A percentile compares a stretch with the other conserved stretches of the same genome.
Conservation (phyloP, 768 basidiomycete species). For the Leccinellum luteum region DNA sequence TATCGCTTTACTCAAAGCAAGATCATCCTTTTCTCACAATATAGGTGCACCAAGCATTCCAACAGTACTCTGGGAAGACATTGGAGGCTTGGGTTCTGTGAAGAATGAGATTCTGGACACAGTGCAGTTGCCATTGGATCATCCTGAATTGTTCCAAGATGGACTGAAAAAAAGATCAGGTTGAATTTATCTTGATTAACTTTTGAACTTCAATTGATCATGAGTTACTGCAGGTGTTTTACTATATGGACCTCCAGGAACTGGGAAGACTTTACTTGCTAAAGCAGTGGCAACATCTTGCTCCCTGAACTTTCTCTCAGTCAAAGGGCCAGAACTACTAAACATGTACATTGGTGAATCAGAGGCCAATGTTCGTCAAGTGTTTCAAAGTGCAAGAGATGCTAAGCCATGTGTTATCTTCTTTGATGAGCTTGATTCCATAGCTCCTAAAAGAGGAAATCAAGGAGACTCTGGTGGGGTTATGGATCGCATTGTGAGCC, state of each 20-base stretch:
- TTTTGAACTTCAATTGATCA: conserved; percentile 1
- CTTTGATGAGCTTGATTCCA: conserved; percentile 93
- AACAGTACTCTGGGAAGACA: conserved; percentile 94
- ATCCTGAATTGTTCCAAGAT: conserved; percentile 85
- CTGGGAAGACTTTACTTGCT: conserved; percentile 92
- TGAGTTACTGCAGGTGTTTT: conserved; percentile 60
- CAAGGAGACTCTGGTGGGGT: conserved; percentile 97
- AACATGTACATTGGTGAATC: conserved; percentile 99
- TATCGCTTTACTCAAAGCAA: conserved; percentile 63
- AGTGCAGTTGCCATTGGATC: conserved; percentile 86
- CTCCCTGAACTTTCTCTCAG: conserved; percentile 94
- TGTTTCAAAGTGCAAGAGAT: conserved; percentile 89
- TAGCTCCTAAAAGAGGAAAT: conserved; percentile 92
- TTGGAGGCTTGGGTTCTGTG: conserved; percentile 85
- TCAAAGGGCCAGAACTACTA: conserved; percentile 92
- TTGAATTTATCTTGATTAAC: conserved; percentile 25
- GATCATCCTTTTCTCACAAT: conserved; percentile 80
- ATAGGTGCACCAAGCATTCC: conserved; percentile 99
- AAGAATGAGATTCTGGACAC: conserved; percentile 95
- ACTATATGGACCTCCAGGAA: conserved; percentile 93
- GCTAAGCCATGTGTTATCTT: conserved; percentile 95
- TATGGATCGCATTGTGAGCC: conserved; percentile 97
- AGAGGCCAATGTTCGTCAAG: conserved; percentile 92
- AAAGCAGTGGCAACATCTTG: conserved; percentile 97
- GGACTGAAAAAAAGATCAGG: conserved; percentile 97